Conservation (phyloP, 1,284 basidiomycete species). For the Boletus semigastroideus region DNA sequence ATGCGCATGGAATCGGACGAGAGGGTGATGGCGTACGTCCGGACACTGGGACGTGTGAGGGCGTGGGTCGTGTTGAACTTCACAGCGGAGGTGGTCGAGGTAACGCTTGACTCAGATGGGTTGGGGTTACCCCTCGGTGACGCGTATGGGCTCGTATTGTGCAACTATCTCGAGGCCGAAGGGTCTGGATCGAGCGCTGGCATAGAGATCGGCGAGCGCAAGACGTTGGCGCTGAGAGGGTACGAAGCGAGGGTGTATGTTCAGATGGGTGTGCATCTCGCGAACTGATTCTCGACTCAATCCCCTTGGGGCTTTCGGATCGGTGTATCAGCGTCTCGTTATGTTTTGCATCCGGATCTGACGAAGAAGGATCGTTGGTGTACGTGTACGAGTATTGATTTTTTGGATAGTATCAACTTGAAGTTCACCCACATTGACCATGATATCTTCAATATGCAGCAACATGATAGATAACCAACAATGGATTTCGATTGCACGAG, state of each 20-base stretch:
- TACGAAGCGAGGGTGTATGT: slow-evolving; percentile 41
- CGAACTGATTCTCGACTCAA: neutral
- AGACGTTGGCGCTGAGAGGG: slow-evolving; percentile 23
- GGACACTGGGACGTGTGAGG: slow-evolving; percentile 39
- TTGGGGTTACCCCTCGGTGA: neutral
- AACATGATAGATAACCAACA: no score
- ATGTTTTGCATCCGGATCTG: no score
- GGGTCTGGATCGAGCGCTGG: neutral
- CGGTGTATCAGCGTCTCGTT: no score
- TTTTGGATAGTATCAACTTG: no score
- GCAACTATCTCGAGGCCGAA: slow-evolving; percentile 27
- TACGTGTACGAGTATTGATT: no score
- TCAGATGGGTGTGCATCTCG: neutral
- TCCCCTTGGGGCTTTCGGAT: no score
- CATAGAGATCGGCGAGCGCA: neutral
- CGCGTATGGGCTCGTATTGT: slow-evolving; percentile 21
- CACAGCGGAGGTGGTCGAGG: slow-evolving; percentile 33
- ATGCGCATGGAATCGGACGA: slow-evolving; percentile 47
- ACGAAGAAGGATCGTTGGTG: no score
- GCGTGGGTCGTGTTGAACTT: slow-evolving; percentile 57
- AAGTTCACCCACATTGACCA: no score
- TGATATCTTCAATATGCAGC: no score
- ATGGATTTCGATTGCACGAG: no score
- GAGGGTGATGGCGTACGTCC: slow-evolving; percentile 57
- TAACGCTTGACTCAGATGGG: slow-evolving; percentile 11